Base-by-base conservation (phyloP, 164 flowering plant species). In the Magnolia sinica region DNA sequence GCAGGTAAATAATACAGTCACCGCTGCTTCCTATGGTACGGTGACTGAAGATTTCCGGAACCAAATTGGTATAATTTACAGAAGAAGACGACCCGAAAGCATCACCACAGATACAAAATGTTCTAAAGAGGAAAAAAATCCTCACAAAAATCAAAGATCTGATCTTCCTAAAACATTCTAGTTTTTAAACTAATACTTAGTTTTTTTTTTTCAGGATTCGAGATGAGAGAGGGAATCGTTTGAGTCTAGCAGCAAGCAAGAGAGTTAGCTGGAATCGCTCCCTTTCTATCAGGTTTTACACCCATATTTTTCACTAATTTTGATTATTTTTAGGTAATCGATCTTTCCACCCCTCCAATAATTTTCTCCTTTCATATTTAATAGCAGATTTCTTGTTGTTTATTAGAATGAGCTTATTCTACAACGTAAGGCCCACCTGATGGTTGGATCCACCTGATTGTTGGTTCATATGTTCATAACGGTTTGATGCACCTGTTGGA, bases 191-290 rank as follows among this genome's bases (percentile, higher is more conserved):
- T 61, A 59, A 29, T 52, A 59, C 14, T 31, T 31, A 1, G 2
- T 73, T 52, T 50, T 14, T 52, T 72, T 23, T 23, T 23, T 66
- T 19, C 82, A 88, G 91, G 76, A 73, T 73, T 63, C 74, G 18
- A 24, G 73, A 11, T 19, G 74, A 70, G 13, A 67, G 73, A 16
- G 84, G 65, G 68, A 85, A 75, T 78, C 85, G 92, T 50, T 50
- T 74, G 80, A 89, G 87, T 83, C 73, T 87, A 10, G 87, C 79
- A 11, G 78, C 79, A 1, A 68, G 22, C 14, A 90, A 86, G 80
- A 81, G 95, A 74, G 79, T 85, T 72, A 93, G 98, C 86, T 93
- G 97, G 98, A 92, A 89, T 55, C 93, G 98, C 50, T 88, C 98
- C 1, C 96, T 95, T 68, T 92, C 94, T 22, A 92, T 87, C 81